Evolutionary conservation across 441 rosid species (phyloP).

Genomic region (Corymbia calophylla): DNA sequence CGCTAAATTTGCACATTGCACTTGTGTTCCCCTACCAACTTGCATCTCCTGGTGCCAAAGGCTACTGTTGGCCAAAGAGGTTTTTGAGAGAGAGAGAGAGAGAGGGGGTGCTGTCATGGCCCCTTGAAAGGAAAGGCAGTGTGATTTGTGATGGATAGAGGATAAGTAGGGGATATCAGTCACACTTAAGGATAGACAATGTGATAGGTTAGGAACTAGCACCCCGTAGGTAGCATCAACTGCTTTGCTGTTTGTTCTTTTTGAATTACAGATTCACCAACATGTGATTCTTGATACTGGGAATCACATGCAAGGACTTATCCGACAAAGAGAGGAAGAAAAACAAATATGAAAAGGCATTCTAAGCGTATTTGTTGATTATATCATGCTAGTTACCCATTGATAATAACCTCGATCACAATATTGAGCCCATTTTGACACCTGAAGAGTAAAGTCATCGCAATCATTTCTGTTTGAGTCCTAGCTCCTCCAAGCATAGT

Average conservation of each 20-base stretch:
- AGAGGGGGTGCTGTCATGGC: not conserved
- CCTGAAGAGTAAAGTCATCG: not conserved
- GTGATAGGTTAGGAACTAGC: not conserved
- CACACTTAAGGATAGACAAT: not conserved
- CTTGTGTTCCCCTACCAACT: not conserved
- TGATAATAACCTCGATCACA: no score
- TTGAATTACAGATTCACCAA: not conserved
- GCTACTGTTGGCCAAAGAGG: not conserved
- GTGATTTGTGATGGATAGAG: not conserved
- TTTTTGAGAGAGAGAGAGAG: not conserved
- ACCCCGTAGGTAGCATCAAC: not conserved
- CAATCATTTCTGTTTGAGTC: not conserved
- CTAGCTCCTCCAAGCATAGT: not conserved
- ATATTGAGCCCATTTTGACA: not conserved
- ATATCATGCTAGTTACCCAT: no score
- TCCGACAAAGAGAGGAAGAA: not conserved
- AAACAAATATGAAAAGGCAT: not conserved
- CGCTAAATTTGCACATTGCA: not conserved
- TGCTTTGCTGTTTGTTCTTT: not conserved
- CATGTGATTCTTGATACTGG: not conserved
- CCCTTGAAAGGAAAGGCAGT: not conserved
- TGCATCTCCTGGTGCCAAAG: not conserved
- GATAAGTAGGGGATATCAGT: not conserved
- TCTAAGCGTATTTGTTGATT: not conserved
- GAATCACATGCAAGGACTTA: not conserved